These are phyloP conservation scores for Pseudocercospora crystallina DNA, from an alignment of 2,329 filamentous ascomycete species.

Conservation along the genomic window DNA sequence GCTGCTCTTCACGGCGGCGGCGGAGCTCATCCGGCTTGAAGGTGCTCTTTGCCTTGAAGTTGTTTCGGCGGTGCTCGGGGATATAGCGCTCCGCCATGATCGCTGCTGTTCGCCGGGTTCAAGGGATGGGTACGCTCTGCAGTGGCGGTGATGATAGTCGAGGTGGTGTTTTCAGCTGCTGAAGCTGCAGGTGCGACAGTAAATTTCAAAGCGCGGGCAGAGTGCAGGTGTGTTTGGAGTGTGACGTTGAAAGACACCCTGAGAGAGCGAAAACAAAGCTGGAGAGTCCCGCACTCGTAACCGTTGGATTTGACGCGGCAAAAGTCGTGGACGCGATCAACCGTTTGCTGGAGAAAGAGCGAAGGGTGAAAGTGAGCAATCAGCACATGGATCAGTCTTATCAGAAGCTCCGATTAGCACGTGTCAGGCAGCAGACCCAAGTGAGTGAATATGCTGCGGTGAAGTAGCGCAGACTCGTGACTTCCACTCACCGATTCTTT, in stretches of 20 bases:
- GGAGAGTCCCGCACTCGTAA: constrained; percentile 2
- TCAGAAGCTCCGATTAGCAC: no score
- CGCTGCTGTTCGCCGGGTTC: constrained; percentile 26
- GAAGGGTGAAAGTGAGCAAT: no score
- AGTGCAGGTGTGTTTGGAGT: neutral
- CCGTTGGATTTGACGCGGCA: no score
- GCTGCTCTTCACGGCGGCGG: constrained; percentile 96
- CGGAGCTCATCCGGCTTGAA: constrained; percentile 99
- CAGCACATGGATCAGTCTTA: no score
- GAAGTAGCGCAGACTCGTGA: neutral
- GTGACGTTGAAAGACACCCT: constrained; percentile 12
- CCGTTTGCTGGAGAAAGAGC: no score
- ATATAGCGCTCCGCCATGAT: constrained; percentile 99
- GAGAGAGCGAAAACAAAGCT: no score
- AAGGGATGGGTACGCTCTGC: constrained; percentile 8
- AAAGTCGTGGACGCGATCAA: no score
- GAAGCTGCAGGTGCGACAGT: no score
- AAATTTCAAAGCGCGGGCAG: no score
- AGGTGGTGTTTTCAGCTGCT: constrained; percentile 1
- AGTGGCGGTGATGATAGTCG: neutral
- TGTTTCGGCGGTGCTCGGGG: constrained; percentile 96
- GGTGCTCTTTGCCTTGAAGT: constrained; percentile 99
- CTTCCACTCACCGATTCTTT: neutral
- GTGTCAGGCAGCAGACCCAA: no score
- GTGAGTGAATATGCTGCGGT: neutral